A percentile compares a stretch with the other conserved stretches of the same genome.
These are phyloP conservation scores for Scheffersomyces lignosus DNA, from an alignment of 805 yeast genomes.

Conservation along the genomic window DNA sequence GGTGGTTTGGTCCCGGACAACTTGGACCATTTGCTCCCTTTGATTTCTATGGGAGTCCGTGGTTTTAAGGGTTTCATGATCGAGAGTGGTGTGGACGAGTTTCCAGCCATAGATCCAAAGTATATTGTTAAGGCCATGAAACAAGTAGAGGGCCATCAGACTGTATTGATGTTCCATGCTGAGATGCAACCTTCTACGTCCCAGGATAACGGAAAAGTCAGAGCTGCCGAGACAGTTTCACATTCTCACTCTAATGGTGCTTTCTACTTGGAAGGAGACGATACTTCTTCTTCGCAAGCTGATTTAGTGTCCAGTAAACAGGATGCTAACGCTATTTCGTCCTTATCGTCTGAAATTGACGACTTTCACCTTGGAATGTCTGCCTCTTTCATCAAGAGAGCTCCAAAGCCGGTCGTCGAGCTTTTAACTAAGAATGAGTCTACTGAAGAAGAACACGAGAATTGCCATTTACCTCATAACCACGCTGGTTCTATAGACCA, in stretches of 20 bases:
- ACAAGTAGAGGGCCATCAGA: conserved; percentile 57
- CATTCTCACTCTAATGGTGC: neutral
- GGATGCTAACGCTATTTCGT: no score
- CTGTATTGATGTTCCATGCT: conserved; percentile 89
- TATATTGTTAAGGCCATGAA: conserved; percentile 71
- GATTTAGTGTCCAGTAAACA: no score
- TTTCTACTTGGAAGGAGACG: neutral
- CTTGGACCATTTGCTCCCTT: conserved; percentile 64
- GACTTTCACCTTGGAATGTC: conserved; percentile 38
- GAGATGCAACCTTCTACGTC: conserved; percentile 77
- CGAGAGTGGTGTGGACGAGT: conserved; percentile 95
- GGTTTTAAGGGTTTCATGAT: conserved; percentile 93
- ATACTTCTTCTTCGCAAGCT: neutral
- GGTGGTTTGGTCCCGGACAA: conserved; percentile 91
- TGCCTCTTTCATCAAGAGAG: conserved; percentile 38
- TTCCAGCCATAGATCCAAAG: conserved; percentile 71
- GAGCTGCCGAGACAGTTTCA: neutral
- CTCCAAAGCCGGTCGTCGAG: conserved; percentile 39
- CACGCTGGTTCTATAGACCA: conserved; percentile 21
- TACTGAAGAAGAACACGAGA: conserved; percentile 23
- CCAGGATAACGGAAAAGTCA: neutral
- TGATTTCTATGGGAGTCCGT: conserved; percentile 82
- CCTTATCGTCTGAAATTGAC: conserved; percentile 26
- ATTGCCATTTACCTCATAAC: conserved; percentile 33
- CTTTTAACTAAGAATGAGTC: conserved; percentile 21